These are phyloP conservation scores for Phytopythium montanum DNA, from an alignment of 352 stramenopile genomes.

Conservation along the genomic window DNA sequence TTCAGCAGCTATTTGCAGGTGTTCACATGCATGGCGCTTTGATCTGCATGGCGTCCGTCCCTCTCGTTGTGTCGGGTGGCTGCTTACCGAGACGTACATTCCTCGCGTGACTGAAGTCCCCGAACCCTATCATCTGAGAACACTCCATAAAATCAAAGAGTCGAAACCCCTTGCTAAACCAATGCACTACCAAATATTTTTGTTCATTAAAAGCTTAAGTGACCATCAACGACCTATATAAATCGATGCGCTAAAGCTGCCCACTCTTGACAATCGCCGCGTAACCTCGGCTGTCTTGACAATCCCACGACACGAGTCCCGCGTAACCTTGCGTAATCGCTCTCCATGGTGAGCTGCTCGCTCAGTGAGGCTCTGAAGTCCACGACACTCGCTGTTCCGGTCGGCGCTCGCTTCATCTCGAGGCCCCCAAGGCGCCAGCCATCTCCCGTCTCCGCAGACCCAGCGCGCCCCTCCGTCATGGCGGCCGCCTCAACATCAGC, in stretches of 20 bases:
- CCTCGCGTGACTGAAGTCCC: neutral
- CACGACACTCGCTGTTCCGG: neutral
- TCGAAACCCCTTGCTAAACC: neutral
- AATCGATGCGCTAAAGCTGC: neutral
- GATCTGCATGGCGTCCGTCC: too few relatives aligned
- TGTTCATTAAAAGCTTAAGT: too few relatives aligned
- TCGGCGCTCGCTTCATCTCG: neutral
- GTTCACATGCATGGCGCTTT: too few relatives aligned
- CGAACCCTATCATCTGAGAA: neutral
- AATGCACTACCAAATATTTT: too few relatives aligned
- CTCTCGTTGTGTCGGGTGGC: too few relatives aligned
- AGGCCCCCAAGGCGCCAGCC: neutral
- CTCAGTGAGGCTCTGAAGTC: too few relatives aligned
- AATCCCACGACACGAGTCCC: neutral
- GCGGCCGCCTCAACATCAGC: neutral
- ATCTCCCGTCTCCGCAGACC: too few relatives aligned
- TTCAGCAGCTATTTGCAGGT: too few relatives aligned
- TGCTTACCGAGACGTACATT: too few relatives aligned
- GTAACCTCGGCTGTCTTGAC: neutral
- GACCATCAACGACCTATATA: neutral
- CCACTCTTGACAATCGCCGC: neutral
- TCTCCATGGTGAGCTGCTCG: too few relatives aligned
- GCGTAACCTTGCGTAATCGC: neutral
- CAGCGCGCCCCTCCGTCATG: neutral
- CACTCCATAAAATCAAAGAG: neutral